phyloP scores from a whole-genome alignment of 345 rosid genomes.

The Isatis tinctoria region DNA sequence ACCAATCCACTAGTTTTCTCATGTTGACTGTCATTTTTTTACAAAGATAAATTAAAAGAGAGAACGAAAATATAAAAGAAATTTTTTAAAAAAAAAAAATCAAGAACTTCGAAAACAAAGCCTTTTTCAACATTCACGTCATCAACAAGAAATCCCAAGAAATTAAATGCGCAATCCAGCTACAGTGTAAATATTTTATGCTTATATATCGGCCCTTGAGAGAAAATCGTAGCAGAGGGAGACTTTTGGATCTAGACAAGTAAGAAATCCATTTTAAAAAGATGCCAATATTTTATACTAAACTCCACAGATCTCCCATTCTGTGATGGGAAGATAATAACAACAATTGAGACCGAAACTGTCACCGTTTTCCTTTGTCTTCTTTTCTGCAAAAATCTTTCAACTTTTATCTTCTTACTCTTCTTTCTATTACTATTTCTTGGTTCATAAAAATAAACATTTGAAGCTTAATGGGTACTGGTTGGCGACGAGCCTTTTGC shows the following conservation, averaged over 20 bases:
- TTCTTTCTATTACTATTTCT: neutral
- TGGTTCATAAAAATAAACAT: neutral
- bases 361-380: constrained; percentile 22
- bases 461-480: constrained; percentile 59
- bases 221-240: neutral
- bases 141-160: constrained; percentile 13
- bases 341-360: constrained; percentile 8
- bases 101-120: neutral
- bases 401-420: constrained; percentile 2
- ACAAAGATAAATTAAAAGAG: no score
- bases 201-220: constrained; percentile 6
- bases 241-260: constrained; percentile 7
- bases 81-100: neutral
- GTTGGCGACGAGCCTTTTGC: constrained; percentile 98
- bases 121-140: constrained; percentile 8
- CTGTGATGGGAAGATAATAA: constrained; percentile 3
- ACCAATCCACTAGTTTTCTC: no score
- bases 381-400: constrained; percentile 14
- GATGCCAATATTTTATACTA: neutral
- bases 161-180: constrained; percentile 17
- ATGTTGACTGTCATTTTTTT: no score
- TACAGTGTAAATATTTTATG: constrained; percentile 2
- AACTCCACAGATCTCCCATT: constrained; percentile 19
- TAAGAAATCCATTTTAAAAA: neutral
- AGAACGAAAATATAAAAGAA: neutral